Conservation (phyloP, 306 rosid species). For the Begonia masoniana region DNA sequence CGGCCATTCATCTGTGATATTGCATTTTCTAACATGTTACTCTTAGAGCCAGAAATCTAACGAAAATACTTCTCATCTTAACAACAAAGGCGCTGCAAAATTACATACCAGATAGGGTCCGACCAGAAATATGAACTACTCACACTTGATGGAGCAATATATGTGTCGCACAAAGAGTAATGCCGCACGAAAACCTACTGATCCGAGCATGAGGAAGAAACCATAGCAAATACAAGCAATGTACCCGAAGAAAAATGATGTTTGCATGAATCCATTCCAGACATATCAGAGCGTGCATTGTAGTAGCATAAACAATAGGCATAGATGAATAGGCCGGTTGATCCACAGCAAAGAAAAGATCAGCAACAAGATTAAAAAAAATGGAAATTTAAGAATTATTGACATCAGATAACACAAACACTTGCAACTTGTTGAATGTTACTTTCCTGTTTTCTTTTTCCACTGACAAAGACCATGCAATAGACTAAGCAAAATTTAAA, state of each 20-base stretch:
- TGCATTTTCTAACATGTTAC: slow-evolving; percentile 10
- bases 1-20: too few relatives aligned
- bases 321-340: slow-evolving; percentile 47
- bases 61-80: slow-evolving; percentile 21
- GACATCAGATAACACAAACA: too few relatives aligned
- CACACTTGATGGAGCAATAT: slow-evolving; percentile 47
- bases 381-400: too few relatives aligned
- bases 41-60: slow-evolving; percentile 31
- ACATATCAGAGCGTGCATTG: slow-evolving; percentile 51
- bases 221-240: slow-evolving; percentile 67
- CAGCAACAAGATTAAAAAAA: slow-evolving; percentile 13
- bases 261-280: slow-evolving; percentile 61
- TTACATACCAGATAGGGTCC: neutral
- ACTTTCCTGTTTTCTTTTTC: too few relatives aligned
- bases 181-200: slow-evolving; percentile 56
- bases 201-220: slow-evolving; percentile 63
- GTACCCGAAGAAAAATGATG: slow-evolving; percentile 61
- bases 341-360: slow-evolving; percentile 56
- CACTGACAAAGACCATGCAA: too few relatives aligned
- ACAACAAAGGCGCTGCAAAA: slow-evolving; percentile 48
- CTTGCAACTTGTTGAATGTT: too few relatives aligned
- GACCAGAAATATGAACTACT: slow-evolving; percentile 14
- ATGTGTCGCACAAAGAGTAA: slow-evolving; percentile 53
- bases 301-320: slow-evolving; percentile 56
- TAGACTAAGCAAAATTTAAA: too few relatives aligned